phyloP scores from a whole-genome alignment of 1,284 basidiomycete species.

The Puccinia triticina region DNA sequence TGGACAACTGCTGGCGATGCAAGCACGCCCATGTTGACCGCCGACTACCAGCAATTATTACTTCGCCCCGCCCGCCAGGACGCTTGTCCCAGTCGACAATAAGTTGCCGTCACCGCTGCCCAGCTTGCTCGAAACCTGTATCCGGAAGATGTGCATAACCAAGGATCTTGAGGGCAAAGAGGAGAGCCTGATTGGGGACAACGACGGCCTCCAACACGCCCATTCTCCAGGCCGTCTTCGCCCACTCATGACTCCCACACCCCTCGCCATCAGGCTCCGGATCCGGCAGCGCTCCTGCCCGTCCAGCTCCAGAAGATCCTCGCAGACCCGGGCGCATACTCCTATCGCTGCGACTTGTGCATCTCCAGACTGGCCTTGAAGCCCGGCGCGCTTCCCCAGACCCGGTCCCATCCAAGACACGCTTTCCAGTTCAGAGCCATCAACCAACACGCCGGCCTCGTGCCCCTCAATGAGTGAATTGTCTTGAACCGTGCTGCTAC shows the following conservation, averaged over 20 bases:
- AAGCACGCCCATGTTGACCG: background rate
- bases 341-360: no score
- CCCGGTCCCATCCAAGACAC: background rate
- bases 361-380: background rate
- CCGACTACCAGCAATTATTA: conserved; percentile 7
- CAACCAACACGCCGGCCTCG: background rate
- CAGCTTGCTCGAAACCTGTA: conserved; percentile 8
- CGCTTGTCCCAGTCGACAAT: background rate
- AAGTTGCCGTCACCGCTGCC: no score
- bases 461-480: no score
- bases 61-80: background rate
- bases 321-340: no score
- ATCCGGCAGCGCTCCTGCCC: no score
- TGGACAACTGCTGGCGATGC: background rate
- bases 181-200: no score
- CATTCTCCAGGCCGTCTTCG: no score
- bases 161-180: background rate
- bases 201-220: no score
- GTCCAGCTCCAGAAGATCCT: no score
- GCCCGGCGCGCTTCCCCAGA: background rate
- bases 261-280: no score
- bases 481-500: no score
- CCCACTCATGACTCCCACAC: no score
- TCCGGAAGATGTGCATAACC: conserved; percentile 8
- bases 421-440: background rate